Evolutionary conservation across 306 rosid genomes (phyloP), one percentile per base, ranked within the genome.

Genomic region (Pachyrhizus erosus): DNA sequence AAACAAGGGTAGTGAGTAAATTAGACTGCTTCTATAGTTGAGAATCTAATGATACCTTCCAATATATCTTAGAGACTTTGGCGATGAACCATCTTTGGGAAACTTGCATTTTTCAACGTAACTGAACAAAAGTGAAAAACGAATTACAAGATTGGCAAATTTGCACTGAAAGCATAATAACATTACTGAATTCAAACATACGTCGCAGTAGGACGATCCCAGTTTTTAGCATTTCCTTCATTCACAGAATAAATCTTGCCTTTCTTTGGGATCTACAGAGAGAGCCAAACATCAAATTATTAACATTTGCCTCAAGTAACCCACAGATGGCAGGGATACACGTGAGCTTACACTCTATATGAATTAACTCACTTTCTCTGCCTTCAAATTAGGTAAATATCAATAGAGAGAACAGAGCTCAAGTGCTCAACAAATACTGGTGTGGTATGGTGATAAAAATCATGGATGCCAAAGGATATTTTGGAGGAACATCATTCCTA

Each of bases 221-320:
- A 96, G 78, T 96, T 93, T 85, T 90, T 93, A 20, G 98, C 99
- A 87, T 96, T 96, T 85, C 99, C 99, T 90, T 96, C 99, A 85
- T 96, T 96, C 75, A 93, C 99, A 2, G 99, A 96, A 87, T 96
- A 96, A 64, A 96, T 96, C 77, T 91, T 96, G 77, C 99, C 99
- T 75, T 91, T 91, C 85, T 87, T 87, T 21, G 98, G 99, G 80
- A 96, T 90, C 99, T 96, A 82, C 23, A 24, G 8, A 72, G 80
- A 80, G 62, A 86, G 54, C 62, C 60, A 80, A 60, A 45, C 66
- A 75, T 18, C 43, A 83, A 80, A 68, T 57, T 64, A 52, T 70
- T 42, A 49, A 54, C 55, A 71, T 42, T 14, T 24, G 27, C 65
- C 60, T 12, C 67, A 33, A 77, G 34, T n/a, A 52, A 18, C 70